Base-by-base conservation (phyloP, 371 early-diverging fungal species). In the Mortierella polycephala region DNA sequence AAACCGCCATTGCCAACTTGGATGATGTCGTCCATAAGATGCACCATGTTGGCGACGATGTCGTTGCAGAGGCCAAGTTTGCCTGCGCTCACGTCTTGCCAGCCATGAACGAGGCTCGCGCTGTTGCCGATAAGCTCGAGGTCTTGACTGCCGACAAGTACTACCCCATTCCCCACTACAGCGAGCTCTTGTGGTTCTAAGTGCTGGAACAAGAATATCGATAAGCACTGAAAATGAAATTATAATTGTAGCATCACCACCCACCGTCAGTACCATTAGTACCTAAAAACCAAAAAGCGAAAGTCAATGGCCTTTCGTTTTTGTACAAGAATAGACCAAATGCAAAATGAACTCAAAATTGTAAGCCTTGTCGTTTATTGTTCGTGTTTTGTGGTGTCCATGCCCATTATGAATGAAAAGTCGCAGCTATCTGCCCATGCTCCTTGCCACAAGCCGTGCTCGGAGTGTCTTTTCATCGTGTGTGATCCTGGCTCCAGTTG, bases 151-250 rank as follows among this genome's bases (percentile, higher is more conserved):
- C 93, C 37, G 97, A 97, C 88, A 95, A 94, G 90, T 85, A 84
- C 85, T 98, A 96, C 96, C 95, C 96, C 55, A 88, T 94, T 84
- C 98, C 98, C 86, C 96, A 95, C 87, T 97, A 96, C 92, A 91
- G 93, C 59, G 97, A 98, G 85, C 89, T 98, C 45, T 87, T 98
- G 75, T 94, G 75, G 75, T 75, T 75, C 69, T 75, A 73, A 83
- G 81, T 7, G 12, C 7, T 18, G 54, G 30, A n/a, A 20, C 46
- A 46, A n/a, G n/a, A n/a, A n/a, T n/a, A n/a, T n/a, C n/a, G n/a
- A 55, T 18, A 13, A 53, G 20, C 14, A 49, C 16, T 10, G 8
- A 60, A 57, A 14, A 41, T 21, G 57, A 60, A 47, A 13, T 46
- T 51, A 10, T 21, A 50, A 9, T 21, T 45, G 16, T n/a, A 51